Conservation (phyloP, 208 protist species). For the Acanthamoeba triangularis region DNA sequence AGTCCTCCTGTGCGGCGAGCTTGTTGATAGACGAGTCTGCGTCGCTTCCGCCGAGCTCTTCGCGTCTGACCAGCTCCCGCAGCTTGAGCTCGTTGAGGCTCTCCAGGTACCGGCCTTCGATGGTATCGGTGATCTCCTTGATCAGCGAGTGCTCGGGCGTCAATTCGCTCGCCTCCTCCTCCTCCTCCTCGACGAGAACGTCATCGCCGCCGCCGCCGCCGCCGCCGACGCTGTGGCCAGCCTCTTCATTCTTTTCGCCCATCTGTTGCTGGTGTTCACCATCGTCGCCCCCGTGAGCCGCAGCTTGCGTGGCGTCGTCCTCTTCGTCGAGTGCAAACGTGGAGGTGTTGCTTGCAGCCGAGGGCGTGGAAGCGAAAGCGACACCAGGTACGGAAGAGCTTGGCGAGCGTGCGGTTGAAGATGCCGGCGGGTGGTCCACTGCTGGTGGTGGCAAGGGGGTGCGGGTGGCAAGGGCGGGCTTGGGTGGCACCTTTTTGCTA, state of each 20-base stretch:
- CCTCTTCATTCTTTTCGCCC: neutral
- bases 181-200: neutral
- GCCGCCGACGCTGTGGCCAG: no score
- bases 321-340: no score
- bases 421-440: neutral
- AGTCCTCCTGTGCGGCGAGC: no score
- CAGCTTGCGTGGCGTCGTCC: neutral
- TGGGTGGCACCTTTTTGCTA: neutral
- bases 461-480: neutral
- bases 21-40: neutral
- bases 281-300: neutral
- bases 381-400: no score
- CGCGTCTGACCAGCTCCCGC: neutral
- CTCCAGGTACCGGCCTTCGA: conserved; percentile 25
- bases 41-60: neutral
- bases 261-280: neutral
- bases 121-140: conserved; percentile 34
- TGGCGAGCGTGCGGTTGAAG: no score
- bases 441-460: neutral
- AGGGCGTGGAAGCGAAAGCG: no score
- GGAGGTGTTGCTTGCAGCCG: neutral
- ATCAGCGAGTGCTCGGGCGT: neutral
- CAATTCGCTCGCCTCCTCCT: neutral
- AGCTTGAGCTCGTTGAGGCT: conserved; percentile 46
- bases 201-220: neutral